Percentiles rank a stretch among this genome's conserved stretches.
These are phyloP conservation scores for Phytophthora ohioensis DNA, from an alignment of 352 stramenopile genomes.

Conservation along the genomic window DNA sequence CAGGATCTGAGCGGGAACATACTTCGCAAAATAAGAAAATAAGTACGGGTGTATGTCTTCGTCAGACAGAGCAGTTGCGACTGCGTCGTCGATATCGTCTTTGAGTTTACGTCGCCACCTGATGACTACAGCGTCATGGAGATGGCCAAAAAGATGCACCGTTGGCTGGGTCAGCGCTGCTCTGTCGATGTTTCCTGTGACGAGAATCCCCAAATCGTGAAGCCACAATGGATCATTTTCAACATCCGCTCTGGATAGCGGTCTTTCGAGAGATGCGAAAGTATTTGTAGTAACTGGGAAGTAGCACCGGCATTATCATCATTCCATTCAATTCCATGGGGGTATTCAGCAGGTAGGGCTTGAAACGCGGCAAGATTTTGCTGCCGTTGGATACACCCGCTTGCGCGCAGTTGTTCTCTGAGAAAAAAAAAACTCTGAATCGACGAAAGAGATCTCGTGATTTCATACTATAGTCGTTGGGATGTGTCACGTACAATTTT, in stretches of 20 bases:
- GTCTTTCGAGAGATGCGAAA: not conserved
- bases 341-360: not conserved
- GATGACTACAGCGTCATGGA: not conserved
- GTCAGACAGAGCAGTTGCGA: not conserved
- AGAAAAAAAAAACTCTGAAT: constrained; percentile 1
- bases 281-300: not conserved
- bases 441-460: constrained; percentile 3
- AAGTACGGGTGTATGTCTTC: not conserved
- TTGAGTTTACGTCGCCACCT: constrained; percentile 1
- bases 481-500: not conserved
- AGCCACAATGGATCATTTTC: not conserved
- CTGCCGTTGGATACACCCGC: not conserved
- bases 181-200: constrained; percentile 9
- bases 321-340: not conserved
- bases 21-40: constrained; percentile 1
- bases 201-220: constrained; percentile 2
- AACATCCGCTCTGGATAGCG: not conserved
- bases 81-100: not conserved
- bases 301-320: not conserved
- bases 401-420: not conserved
- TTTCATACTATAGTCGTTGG: not conserved
- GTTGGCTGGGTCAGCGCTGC: not conserved
- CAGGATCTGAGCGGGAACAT: constrained; percentile 2
- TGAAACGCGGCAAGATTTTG: not conserved
- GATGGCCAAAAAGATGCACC: not conserved